Evolutionary conservation across 2,329 filamentous ascomycete genomes (phyloP).

Genomic region (Fusarium scirpi): DNA sequence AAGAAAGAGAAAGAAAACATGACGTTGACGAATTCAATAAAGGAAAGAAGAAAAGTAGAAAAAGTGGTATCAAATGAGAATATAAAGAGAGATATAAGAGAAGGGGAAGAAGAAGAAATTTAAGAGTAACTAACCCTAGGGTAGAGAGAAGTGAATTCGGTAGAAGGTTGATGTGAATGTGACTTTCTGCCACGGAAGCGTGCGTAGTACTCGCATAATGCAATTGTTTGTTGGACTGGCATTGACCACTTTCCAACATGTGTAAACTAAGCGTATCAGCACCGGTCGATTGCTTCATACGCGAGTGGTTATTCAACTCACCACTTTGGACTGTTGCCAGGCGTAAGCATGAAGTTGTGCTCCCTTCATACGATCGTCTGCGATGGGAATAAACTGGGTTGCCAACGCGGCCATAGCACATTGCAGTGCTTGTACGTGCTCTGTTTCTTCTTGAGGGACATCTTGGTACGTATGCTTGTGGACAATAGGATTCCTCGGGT

Average conservation of each 20-base stretch:
- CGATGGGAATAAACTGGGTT: slow-evolving; percentile 62
- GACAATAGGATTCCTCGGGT: slow-evolving; percentile 62
- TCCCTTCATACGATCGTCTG: slow-evolving; percentile 63
- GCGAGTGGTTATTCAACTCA: slow-evolving; percentile 53
- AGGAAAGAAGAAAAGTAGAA: slow-evolving; percentile 36
- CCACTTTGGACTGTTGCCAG: slow-evolving; percentile 62
- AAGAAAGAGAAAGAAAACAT: slow-evolving; percentile 48
- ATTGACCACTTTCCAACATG: slow-evolving; percentile 58
- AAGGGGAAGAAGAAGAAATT: slow-evolving; percentile 23
- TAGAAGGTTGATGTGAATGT: slow-evolving; percentile 60
- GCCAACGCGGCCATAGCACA: slow-evolving; percentile 70
- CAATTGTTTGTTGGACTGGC: slow-evolving; percentile 64
- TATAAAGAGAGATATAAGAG: slow-evolving; percentile 14
- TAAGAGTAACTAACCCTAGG: slow-evolving; percentile 62
- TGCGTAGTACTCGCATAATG: slow-evolving; percentile 67
- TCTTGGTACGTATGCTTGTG: slow-evolving; percentile 61
- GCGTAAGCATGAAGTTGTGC: slow-evolving; percentile 65
- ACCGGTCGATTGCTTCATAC: slow-evolving; percentile 6
- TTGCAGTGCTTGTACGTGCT: slow-evolving; percentile 58
- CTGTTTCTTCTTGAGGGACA: slow-evolving; percentile 46
- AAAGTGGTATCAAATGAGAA: slow-evolving; percentile 12
- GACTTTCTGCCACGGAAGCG: slow-evolving; percentile 65
- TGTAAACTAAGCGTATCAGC: slow-evolving; percentile 54
- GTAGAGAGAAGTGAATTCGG: slow-evolving; percentile 63
- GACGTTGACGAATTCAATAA: slow-evolving; percentile 48